Evolutionary conservation across 441 rosid species (phyloP).

Genomic region (Pelargonium australe): DNA sequence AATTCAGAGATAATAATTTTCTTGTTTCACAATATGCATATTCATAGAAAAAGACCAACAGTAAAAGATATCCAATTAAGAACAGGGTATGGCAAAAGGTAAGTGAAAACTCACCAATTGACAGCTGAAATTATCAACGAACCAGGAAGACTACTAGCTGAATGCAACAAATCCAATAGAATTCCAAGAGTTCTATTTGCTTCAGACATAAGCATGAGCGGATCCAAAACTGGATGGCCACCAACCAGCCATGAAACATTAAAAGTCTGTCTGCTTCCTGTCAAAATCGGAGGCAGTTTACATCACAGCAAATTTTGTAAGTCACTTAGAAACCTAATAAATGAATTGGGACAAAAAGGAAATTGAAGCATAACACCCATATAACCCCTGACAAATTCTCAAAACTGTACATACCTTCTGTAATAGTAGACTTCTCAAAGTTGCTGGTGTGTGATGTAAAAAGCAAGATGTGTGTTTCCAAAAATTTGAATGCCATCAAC

Average conservation of each 20-base stretch:
- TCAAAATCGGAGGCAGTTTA: constrained; percentile 22
- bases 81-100: background rate
- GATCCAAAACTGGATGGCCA: constrained; percentile 72
- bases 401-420: constrained; percentile 54
- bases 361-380: background rate
- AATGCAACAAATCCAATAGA: constrained; percentile 58
- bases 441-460: constrained; percentile 72
- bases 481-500: constrained; percentile 83
- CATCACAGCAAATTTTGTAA: constrained; percentile 4
- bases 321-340: background rate
- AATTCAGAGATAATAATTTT: background rate
- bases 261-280: constrained; percentile 60
- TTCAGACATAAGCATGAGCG: constrained; percentile 60
- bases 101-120: constrained; percentile 69
- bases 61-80: background rate
- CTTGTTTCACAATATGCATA: background rate
- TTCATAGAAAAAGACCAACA: background rate
- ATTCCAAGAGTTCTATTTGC: constrained; percentile 55
- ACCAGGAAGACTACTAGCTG: constrained; percentile 62
- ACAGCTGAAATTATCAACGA: constrained; percentile 58
- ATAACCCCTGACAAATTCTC: constrained; percentile 15
- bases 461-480: constrained; percentile 74
- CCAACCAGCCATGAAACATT: constrained; percentile 75
- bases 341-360: background rate
- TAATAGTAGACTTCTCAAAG: constrained; percentile 36